Percentiles rank a stretch among this genome's conserved stretches.
These are phyloP conservation scores for Tricholoma saponaceum DNA, from an alignment of 768 basidiomycete species.

Conservation along the genomic window DNA sequence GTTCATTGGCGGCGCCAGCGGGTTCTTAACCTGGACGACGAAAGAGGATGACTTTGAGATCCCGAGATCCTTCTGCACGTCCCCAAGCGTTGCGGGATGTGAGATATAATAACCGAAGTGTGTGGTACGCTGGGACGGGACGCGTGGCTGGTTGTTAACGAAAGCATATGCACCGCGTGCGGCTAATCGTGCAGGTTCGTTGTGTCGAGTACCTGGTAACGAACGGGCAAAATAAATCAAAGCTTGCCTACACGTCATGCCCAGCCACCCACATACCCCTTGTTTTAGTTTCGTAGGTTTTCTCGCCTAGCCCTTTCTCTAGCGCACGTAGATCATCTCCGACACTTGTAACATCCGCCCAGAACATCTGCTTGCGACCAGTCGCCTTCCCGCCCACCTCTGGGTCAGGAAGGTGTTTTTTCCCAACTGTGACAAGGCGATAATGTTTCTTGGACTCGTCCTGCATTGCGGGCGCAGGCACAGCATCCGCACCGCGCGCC, in stretches of 20 bases:
- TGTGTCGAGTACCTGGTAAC: slow-evolving; percentile 43
- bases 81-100: slow-evolving; percentile 44
- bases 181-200: slow-evolving; percentile 47
- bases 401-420: slow-evolving; percentile 54
- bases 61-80: slow-evolving; percentile 53
- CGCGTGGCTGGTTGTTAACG: slow-evolving; percentile 42
- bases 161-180: slow-evolving; percentile 60
- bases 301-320: slow-evolving; percentile 45
- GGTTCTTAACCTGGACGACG: slow-evolving; percentile 60
- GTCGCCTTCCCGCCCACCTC: slow-evolving; percentile 21
- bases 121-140: slow-evolving; percentile 43
- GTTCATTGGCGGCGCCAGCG: slow-evolving; percentile 38
- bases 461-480: slow-evolving; percentile 35
- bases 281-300: slow-evolving; percentile 60
- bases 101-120: slow-evolving; percentile 59
- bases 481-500: slow-evolving; percentile 42
- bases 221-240: not conserved
- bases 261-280: slow-evolving; percentile 31
- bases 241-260: not conserved
- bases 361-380: slow-evolving; percentile 46
- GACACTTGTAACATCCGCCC: slow-evolving; percentile 46
- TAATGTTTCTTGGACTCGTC: slow-evolving; percentile 38
- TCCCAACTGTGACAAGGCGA: slow-evolving; percentile 50
- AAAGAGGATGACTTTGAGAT: slow-evolving; percentile 52
- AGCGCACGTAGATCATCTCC: slow-evolving; percentile 47